Evolutionary conservation across 2,329 filamentous ascomycete species (phyloP).

Genomic region (Neocatenulostroma microsporum): DNA sequence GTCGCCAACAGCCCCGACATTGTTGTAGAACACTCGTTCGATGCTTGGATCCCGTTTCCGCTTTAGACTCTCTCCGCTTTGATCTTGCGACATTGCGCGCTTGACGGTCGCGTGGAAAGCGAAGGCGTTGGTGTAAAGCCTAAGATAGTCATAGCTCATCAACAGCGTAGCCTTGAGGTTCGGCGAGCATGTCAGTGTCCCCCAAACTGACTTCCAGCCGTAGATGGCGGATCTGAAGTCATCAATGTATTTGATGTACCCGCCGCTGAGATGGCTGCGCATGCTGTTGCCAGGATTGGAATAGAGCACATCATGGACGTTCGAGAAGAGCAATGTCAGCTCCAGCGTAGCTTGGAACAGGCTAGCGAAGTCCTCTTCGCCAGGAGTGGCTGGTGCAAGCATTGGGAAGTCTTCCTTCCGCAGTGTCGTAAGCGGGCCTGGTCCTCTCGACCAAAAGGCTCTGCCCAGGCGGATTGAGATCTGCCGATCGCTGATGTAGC

Average conservation of each 20-base stretch:
- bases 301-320: constrained; percentile 66
- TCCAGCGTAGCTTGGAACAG: constrained; percentile 66
- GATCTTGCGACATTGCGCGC: constrained; percentile 28
- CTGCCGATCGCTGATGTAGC: constrained; percentile 59
- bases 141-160: constrained; percentile 64
- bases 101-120: constrained; percentile 63
- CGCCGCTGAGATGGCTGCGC: constrained; percentile 61
- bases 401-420: constrained; percentile 61
- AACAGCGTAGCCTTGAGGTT: constrained; percentile 60
- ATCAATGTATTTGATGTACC: constrained; percentile 68
- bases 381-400: constrained; percentile 50
- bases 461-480: constrained; percentile 65
- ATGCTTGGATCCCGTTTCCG: constrained; percentile 28
- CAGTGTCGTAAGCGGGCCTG: constrained; percentile 58
- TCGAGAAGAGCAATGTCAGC: constrained; percentile 63
- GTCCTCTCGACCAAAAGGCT: constrained; percentile 66
- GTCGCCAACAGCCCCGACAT: constrained; percentile 42
- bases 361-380: constrained; percentile 58
- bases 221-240: constrained; percentile 63
- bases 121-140: constrained; percentile 67
- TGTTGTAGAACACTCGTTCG: constrained; percentile 42
- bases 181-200: constrained; percentile 56
- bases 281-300: constrained; percentile 62
- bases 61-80: constrained; percentile 13
- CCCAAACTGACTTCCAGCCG: constrained; percentile 65